These are phyloP conservation scores for Ascocoryne sarcoides DNA, from an alignment of 2,329 filamentous ascomycete genomes.

Conservation along the genomic window DNA sequence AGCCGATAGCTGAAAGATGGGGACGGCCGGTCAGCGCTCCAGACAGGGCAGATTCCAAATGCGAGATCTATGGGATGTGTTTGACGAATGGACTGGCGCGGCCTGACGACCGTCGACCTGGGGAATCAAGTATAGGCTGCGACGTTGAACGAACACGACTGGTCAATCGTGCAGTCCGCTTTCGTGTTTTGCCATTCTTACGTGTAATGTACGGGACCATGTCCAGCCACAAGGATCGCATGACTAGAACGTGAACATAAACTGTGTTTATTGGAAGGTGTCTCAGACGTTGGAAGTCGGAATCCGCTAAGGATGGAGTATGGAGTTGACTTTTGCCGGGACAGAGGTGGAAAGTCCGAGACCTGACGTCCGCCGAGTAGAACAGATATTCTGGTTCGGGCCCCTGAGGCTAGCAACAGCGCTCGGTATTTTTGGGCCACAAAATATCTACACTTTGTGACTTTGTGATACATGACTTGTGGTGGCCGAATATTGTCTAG, in stretches of 20 bases:
- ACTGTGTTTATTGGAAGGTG: constrained; percentile 8
- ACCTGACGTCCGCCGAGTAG: too few relatives aligned
- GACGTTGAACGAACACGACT: constrained; percentile 18
- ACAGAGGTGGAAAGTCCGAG: too few relatives aligned
- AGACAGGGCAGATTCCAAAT: background rate
- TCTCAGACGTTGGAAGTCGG: constrained; percentile 11
- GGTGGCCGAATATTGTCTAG: too few relatives aligned
- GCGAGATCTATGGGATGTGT: too few relatives aligned
- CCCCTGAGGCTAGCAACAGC: too few relatives aligned
- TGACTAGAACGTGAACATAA: constrained; percentile 6
- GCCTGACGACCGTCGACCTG: too few relatives aligned
- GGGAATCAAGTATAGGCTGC: constrained; percentile 12
- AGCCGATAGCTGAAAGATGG: background rate
- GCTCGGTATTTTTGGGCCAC: too few relatives aligned
- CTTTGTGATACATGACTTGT: too few relatives aligned
- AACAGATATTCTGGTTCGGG: too few relatives aligned
- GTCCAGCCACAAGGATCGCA: constrained; percentile 17
- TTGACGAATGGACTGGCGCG: background rate
- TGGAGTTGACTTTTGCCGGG: constrained; percentile 19
- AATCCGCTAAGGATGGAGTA: too few relatives aligned
- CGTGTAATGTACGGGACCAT: constrained; percentile 4
- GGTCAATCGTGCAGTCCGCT: constrained; percentile 12
- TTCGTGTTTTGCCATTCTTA: constrained; percentile 8
- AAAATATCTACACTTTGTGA: too few relatives aligned
- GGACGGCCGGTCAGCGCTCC: constrained; percentile 1